Evolutionary conservation across 495 filamentous ascomycete species (phyloP), one percentile per base, ranked within the genome.

Genomic region (Daldinia loculata): DNA sequence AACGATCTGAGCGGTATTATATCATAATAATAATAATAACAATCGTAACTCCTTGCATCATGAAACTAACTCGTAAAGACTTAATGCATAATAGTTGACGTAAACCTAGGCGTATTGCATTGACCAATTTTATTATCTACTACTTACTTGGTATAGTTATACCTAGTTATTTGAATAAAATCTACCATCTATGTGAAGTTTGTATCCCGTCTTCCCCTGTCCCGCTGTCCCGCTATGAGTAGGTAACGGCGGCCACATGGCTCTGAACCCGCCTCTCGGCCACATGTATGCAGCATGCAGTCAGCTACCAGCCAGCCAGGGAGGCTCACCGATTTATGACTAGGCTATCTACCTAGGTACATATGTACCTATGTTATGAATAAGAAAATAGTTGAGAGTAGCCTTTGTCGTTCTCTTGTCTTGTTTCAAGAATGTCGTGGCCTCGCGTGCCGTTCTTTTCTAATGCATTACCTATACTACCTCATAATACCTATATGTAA

Each of bases 171-270:
- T 32, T 32, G 8, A 32, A 32, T 32, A 32, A 9, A 32, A 32
- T 32, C 6, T 30, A 30, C 29, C 2, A 9, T 32, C 4, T 32
- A 32, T 32, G 30, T 9, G 30, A 7, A 7, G 0, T 34, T 12
- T 34, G 34, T 36, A 4, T 36, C 34, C 11, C 9, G 4, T 48
- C 19, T 24, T 24, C 43, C 9, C 22, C 19, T 24, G 4, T 19
- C 41, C 19, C 41, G 15, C n/a, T n/a, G 3, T 29, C 27, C 5
- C 27, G 27, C 27, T 29, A 52, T 7, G 32, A 50, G 24, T 61
- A 43, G 39, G 24, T 61, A 43, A 29, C 45, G 67, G 67, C 26
- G 60, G 61, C 67, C 67, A 69, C 67, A 69, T 69, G 67, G 67
- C 60, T 58, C 41, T 59, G 41, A 22, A 32, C 53, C 53, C 59